Evolutionary conservation across 345 rosid genomes (phyloP).

Genomic region (Populus euphratica): DNA sequence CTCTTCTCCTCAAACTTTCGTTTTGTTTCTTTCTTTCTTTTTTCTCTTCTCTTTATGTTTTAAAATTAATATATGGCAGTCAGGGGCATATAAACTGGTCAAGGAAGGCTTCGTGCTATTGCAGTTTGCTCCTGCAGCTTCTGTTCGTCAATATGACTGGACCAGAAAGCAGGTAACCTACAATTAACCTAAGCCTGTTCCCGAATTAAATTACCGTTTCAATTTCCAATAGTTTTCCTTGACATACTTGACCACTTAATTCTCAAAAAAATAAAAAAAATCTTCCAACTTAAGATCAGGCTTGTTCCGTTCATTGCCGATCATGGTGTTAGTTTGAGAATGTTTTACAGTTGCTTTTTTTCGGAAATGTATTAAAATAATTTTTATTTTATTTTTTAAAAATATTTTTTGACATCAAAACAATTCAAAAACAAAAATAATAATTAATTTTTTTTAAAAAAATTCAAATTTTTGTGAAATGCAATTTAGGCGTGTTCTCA

Average conservation of each 20-base stretch:
- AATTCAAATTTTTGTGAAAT: no score
- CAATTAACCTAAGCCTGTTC: neutral
- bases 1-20: neutral
- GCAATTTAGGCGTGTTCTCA: no score
- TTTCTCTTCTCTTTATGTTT: neutral
- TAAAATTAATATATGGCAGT: constrained; percentile 40
- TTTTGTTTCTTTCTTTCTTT: neutral
- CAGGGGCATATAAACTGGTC: constrained; percentile 70
- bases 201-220: neutral
- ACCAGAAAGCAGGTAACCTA: constrained; percentile 71
- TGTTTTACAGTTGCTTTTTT: no score
- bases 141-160: constrained; percentile 85
- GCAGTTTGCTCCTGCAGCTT: constrained; percentile 85
- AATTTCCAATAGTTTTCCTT: neutral
- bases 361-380: no score
- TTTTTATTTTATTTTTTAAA: no score
- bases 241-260: no score
- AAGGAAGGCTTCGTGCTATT: constrained; percentile 69
- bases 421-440: no score
- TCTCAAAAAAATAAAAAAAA: no score
- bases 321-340: no score
- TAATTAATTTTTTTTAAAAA: no score
- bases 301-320: neutral
- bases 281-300: neutral
- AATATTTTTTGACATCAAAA: no score